Percentiles rank a stretch among this genome's conserved stretches.
phyloP scores from a whole-genome alignment of 441 rosid genomes.

The Oxalis stricta region DNA sequence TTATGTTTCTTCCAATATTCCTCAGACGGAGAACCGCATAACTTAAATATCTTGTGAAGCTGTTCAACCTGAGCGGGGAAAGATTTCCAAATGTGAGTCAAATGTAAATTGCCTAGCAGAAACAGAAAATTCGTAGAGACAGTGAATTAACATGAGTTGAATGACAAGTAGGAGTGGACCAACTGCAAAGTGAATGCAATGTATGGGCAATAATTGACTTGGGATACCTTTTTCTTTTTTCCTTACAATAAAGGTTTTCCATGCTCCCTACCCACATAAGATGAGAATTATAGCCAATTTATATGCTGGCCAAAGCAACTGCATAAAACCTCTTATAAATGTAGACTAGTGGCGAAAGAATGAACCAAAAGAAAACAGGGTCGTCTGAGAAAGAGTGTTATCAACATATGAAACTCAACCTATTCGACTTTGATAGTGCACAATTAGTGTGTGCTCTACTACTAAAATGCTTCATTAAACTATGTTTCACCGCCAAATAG shows the following conservation, averaged over 20 bases:
- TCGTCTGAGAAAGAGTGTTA: too few relatives aligned
- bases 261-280: neutral
- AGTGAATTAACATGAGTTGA: neutral
- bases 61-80: slow-evolving; percentile 62
- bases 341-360: too few relatives aligned
- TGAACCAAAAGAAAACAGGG: neutral
- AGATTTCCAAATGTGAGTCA: slow-evolving; percentile 7
- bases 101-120: neutral
- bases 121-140: neutral
- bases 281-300: neutral
- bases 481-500: too few relatives aligned
- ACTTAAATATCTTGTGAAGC: slow-evolving; percentile 78
- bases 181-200: neutral
- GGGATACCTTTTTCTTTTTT: neutral
- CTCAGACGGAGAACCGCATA: slow-evolving; percentile 86
- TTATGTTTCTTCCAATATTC: slow-evolving; percentile 79
- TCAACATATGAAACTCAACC: too few relatives aligned
- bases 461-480: too few relatives aligned
- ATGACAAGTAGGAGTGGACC: neutral
- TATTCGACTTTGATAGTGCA: too few relatives aligned
- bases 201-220: neutral
- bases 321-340: neutral
- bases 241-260: neutral
- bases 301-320: neutral
- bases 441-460: too few relatives aligned